Evolutionary conservation across 2,329 filamentous ascomycete genomes (phyloP), one percentile per base, ranked within the genome.

Genomic region (Ophiocordyceps australis): DNA sequence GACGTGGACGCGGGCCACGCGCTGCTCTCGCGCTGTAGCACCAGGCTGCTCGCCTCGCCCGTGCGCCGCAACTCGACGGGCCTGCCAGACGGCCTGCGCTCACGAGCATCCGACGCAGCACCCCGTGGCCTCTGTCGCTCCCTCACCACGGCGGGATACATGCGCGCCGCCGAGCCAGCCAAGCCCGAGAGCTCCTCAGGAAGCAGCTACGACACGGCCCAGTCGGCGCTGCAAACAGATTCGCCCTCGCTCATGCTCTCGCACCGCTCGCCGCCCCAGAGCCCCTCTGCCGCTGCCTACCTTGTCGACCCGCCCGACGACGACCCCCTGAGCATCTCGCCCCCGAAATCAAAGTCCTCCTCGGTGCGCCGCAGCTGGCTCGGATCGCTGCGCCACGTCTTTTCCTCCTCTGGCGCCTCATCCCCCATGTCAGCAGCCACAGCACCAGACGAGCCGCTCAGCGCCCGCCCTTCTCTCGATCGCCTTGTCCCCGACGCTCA

Each of bases 321-420:
- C 44, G 18, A 40, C 38, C 7, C 42, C n/a, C 55, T 62, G 2
- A 56, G 64, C 1, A 67, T n/a, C n/a, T n/a, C 64, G 26, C 59
- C 72, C 13, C 67, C 66, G 42, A 62, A 73, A 50, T 50, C 39
- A 9, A 72, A 68, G 40, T 52, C 58, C 4, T 14, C 13, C 8
- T 13, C 13, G 22, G 47, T 57, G 4, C 49, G 59, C 4, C 52
- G 61, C n/a, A 64, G 63, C 14, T 80, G 74, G 71, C 53, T 83
- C 9, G 75, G 75, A 14, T 78, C 69, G 24, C 46, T 83, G 13
- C 60, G 67, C 12, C 62, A 74, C 20, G 73, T 74, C 9, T 66
- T 80, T 22, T 50, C 46, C 26, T 59, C 50, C 21, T 61, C 61
- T 5, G 44, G 50, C 22, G 23, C 16, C 14, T 16, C 31, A 14